phyloP scores from a whole-genome alignment of 371 early-diverging fungal species.

The Aphelidium insulamus region DNA sequence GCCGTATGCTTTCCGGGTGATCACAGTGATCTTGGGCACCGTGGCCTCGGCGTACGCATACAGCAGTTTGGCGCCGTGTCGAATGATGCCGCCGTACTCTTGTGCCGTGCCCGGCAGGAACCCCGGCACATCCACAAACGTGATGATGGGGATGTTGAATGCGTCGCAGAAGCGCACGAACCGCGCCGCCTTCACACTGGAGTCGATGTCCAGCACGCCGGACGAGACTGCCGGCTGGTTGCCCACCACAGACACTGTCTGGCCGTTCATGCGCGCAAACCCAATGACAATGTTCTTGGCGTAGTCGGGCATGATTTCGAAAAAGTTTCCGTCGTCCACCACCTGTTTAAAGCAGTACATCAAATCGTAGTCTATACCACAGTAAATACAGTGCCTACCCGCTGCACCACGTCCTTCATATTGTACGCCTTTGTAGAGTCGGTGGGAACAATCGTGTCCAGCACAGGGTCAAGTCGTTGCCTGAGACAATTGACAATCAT shows the following conservation, averaged over 20 bases:
- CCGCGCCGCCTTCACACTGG: conserved; percentile 84
- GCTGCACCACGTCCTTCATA: conserved; percentile 64
- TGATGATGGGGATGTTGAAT: conserved; percentile 79
- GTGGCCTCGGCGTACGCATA: conserved; percentile 95
- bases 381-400: conserved; percentile 17
- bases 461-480: conserved; percentile 20
- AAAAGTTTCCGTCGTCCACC: conserved; percentile 66
- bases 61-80: conserved; percentile 89
- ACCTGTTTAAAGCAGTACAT: conserved; percentile 10
- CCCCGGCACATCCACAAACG: conserved; percentile 94
- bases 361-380: too few species aligned
- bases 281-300: conserved; percentile 85
- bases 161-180: conserved; percentile 93
- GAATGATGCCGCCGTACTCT: conserved; percentile 89
- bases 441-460: conserved; percentile 67
- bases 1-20: conserved; percentile 90
- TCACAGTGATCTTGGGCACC: conserved; percentile 87
- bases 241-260: conserved; percentile 77
- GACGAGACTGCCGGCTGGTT: conserved; percentile 90
- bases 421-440: conserved; percentile 88
- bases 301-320: conserved; percentile 77
- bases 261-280: conserved; percentile 68
- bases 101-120: conserved; percentile 87
- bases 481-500: background rate
- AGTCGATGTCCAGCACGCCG: conserved; percentile 86